Evolutionary conservation across 352 stramenopile species (phyloP), one percentile per base, ranked within the genome.

Genomic region (Pythium graminicola): DNA sequence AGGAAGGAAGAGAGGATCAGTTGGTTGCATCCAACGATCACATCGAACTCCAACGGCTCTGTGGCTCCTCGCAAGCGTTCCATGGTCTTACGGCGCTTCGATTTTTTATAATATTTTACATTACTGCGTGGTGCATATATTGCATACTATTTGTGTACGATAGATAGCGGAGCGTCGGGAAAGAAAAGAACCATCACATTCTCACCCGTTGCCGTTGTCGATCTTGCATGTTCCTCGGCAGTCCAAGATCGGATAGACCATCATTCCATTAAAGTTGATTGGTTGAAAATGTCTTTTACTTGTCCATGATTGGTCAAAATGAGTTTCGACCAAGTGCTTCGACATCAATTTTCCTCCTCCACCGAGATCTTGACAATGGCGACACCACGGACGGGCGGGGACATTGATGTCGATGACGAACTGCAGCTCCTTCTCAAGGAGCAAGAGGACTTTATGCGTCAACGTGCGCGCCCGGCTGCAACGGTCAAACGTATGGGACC

Each of bases 381-480:
- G 22, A 33, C 48, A 16, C 36, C 38, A 23, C 48, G 31, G 16
- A 3, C 29, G 9, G 36, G 50, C 19, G 38, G 39, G 26, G 58
- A 61, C 4, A 61, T 92, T 28, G 75, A 93, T 55, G 64, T 93
- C 59, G 79, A 93, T 42, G 76, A 71, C 23, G 82, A 93, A 48
- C 57, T 93, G 24, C 73, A 80, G 64, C 76, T 79, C 54, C 74
- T 93, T 32, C 65, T 93, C 17, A 72, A 77, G 32, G 82, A 93
- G 54, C 82, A 93, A 64, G 82, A 93, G 60, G 63, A 73, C 27
- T 93, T 93, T 32, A 61, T 90, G 44, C 65, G 65, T 11, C 64
- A 81, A 56, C 72, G 71, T 32, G 74, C 86, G 60, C 42, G 51
- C 13, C 77, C 80, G 7, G 67, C 77, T 13, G 80, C 80, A 48